phyloP scores from a whole-genome alignment of 805 yeast species.

The Candida xiaguanensis region DNA sequence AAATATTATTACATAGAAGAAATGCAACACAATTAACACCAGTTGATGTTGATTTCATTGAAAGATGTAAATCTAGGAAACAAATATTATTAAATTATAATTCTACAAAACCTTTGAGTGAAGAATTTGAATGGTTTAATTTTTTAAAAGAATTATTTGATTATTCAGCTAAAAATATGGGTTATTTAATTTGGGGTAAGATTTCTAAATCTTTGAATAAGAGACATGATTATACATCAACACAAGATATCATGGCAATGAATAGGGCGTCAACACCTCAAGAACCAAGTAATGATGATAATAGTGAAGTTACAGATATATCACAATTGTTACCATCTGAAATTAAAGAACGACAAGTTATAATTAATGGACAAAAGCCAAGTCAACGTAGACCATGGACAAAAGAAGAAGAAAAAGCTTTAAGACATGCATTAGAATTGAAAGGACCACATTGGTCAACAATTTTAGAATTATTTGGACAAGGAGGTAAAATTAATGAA shows the following conservation, averaged over 20 bases:
- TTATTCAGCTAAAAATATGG: slow-evolving; percentile 72
- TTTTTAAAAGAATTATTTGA: slow-evolving; percentile 78
- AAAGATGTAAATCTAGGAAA: slow-evolving; percentile 68
- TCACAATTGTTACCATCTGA: slow-evolving; percentile 37
- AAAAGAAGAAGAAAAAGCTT: slow-evolving; percentile 79
- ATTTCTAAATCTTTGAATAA: slow-evolving; percentile 22
- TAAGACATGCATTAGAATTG: slow-evolving; percentile 72
- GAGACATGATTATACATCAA: slow-evolving; percentile 8
- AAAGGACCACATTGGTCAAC: slow-evolving; percentile 95
- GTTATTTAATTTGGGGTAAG: slow-evolving; percentile 68
- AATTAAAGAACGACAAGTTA: slow-evolving; percentile 41
- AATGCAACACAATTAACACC: slow-evolving; percentile 52
- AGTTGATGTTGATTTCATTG: slow-evolving; percentile 74
- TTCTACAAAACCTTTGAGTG: slow-evolving; percentile 52
- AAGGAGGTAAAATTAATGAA: slow-evolving; percentile 86
- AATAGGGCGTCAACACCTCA: slow-evolving; percentile 4
- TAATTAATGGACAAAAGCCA: slow-evolving; percentile 31
- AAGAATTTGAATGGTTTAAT: slow-evolving; percentile 80
- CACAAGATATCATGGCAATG: slow-evolving; percentile 18
- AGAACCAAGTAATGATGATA: slow-evolving; percentile 3
- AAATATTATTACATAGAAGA: slow-evolving; percentile 34
- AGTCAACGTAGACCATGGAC: slow-evolving; percentile 73
- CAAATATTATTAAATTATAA: slow-evolving; percentile 50
- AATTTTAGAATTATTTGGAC: slow-evolving; percentile 85
- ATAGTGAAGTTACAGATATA: slow-evolving; percentile 5